These are phyloP conservation scores for Setaria italica DNA, from an alignment of 202 grass and related monocot genomes.

Conservation along the genomic window DNA sequence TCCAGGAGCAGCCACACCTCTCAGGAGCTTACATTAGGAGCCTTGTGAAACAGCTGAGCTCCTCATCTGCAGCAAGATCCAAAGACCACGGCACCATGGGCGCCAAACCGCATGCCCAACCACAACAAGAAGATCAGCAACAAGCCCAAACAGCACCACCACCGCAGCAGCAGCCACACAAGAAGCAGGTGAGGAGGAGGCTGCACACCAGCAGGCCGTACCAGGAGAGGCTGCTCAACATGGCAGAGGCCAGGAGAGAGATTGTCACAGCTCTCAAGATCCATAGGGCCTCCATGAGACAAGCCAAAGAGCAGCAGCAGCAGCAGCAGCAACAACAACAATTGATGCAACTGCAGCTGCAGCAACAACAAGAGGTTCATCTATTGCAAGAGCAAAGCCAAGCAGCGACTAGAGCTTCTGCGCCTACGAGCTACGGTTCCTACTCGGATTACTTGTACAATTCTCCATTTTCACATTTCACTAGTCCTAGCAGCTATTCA, in stretches of 20 bases:
- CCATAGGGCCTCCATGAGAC: slow-evolving; percentile 92
- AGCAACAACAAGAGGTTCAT: slow-evolving; percentile 45
- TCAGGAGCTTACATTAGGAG: slow-evolving; percentile 94
- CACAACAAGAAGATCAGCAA: slow-evolving; percentile 18
- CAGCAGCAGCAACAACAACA: slow-evolving; percentile 57
- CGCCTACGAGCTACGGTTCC: slow-evolving; percentile 45
- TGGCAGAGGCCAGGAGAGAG: slow-evolving; percentile 96
- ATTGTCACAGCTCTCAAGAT: slow-evolving; percentile 92
- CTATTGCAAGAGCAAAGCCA: slow-evolving; percentile 52
- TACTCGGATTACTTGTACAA: slow-evolving; percentile 56
- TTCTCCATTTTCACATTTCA: slow-evolving; percentile 46
- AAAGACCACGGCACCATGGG: slow-evolving; percentile 56
- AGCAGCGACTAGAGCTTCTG: slow-evolving; percentile 2
- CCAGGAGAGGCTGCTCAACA: slow-evolving; percentile 90
- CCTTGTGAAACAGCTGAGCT: slow-evolving; percentile 91
- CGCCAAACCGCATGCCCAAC: slow-evolving; percentile 51
- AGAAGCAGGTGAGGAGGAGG: slow-evolving; percentile 96
- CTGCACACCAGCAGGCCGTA: slow-evolving; percentile 91
- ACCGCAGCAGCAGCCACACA: slow-evolving; percentile 62
- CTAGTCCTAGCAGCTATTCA: slow-evolving; percentile 32
- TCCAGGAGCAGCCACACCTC: slow-evolving; percentile 69
- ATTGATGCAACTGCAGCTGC: slow-evolving; percentile 48
- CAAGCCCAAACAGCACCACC: slow-evolving; percentile 39
- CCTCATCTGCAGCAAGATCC: slow-evolving; percentile 62
- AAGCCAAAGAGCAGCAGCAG: slow-evolving; percentile 83